Conservation (phyloP, 441 rosid genomes). For the Pelargonium exstipulatum region DNA sequence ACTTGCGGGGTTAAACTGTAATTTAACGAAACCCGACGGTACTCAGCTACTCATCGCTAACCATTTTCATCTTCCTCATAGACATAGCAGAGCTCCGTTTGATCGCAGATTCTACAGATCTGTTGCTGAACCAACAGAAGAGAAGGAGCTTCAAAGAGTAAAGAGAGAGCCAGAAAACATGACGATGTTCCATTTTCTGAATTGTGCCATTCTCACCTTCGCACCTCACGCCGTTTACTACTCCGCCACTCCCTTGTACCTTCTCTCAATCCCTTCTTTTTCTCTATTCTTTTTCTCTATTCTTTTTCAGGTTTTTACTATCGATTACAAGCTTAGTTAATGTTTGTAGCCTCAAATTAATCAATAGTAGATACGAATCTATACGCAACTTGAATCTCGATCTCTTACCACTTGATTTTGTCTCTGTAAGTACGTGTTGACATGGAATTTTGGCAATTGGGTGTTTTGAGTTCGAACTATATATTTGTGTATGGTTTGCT, state of each 20-base stretch:
- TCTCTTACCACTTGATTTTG: neutral
- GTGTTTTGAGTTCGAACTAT: neutral
- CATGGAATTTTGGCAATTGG: neutral
- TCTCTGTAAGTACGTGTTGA: neutral
- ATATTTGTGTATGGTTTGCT: neutral
- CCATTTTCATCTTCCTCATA: neutral
- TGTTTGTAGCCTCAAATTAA: neutral
- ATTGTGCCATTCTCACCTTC: conserved; percentile 93
- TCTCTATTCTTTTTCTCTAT: no score
- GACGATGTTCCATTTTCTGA: conserved; percentile 96
- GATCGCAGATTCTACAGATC: neutral
- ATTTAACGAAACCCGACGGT: no score
- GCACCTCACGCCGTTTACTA: conserved; percentile 98
- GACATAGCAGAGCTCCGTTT: neutral
- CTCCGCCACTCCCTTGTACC: conserved; percentile 89
- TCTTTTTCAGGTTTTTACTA: neutral
- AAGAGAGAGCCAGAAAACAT: conserved; percentile 29
- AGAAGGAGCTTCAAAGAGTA: conserved; percentile 6
- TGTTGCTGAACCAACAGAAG: neutral
- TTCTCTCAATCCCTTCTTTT: neutral
- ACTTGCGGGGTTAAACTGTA: no score
- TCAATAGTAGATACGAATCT: neutral
- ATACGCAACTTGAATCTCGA: neutral
- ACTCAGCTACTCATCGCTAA: no score
- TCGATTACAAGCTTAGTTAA: neutral